These are phyloP conservation scores for Cladophialophora chaetospira DNA, from an alignment of 2,329 filamentous ascomycete genomes.

Conservation along the genomic window DNA sequence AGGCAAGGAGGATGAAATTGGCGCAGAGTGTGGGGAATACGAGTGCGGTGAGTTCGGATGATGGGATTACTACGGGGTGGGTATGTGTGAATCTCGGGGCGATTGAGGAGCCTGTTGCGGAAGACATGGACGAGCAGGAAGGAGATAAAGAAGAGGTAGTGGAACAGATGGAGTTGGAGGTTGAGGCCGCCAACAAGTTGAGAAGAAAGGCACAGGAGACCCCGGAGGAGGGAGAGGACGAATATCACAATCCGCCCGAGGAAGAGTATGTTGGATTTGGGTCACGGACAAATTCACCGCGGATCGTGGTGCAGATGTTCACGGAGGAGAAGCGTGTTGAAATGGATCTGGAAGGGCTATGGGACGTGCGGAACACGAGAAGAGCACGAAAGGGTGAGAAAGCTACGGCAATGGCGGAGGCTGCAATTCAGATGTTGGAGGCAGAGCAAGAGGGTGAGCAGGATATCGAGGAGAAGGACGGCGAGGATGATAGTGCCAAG, in stretches of 20 bases:
- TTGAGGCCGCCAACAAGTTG: slow-evolving; percentile 7
- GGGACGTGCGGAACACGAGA: slow-evolving; percentile 46
- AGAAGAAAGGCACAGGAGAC: slow-evolving; percentile 8
- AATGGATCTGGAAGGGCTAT: slow-evolving; percentile 67
- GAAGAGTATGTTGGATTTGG: slow-evolving; percentile 79
- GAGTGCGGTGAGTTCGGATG: slow-evolving; percentile 61
- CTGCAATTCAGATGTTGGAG: slow-evolving; percentile 5
- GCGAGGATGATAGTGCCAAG: not conserved
- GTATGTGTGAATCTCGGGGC: slow-evolving; percentile 88
- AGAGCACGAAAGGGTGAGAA: slow-evolving; percentile 19
- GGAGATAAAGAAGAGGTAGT: not conserved
- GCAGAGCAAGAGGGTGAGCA: not conserved
- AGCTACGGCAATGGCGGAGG: slow-evolving; percentile 18
- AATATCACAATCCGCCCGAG: slow-evolving; percentile 46
- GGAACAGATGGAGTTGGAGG: not conserved
- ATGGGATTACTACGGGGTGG: slow-evolving; percentile 92
- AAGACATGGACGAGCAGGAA: not conserved
- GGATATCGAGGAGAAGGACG: not conserved
- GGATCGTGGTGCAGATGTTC: slow-evolving; percentile 71
- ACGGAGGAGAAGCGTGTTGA: slow-evolving; percentile 70
- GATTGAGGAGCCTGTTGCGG: slow-evolving; percentile 45
- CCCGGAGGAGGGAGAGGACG: slow-evolving; percentile 37
- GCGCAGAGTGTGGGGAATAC: slow-evolving; percentile 69
- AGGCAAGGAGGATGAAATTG: slow-evolving; percentile 78
- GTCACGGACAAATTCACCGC: slow-evolving; percentile 56